Evolutionary conservation across 176 grass and related monocot species (phyloP), one percentile per base, ranked within the genome.

Genomic region (Oryza punctata): DNA sequence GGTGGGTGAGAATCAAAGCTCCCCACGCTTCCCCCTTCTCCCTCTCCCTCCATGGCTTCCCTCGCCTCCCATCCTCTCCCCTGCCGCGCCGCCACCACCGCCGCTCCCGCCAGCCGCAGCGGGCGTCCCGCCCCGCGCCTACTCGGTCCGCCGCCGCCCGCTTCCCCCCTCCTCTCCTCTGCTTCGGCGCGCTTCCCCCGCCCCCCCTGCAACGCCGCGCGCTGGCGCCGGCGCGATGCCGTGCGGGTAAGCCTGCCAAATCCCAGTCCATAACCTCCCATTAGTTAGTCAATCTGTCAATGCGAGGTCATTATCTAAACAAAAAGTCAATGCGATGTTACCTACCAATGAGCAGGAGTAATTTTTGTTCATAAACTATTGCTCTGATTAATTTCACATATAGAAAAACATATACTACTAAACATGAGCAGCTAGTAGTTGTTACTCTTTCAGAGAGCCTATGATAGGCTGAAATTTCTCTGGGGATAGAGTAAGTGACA

Each of bases 1-100:
- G 78, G 72, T 85, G 88, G 78, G 57, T 89, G 80, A 83, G 24
- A 24, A 8, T 13, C 14, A 5, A 15, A 60, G 5, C 24, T 30
- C 57, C 70, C 64, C n/a, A 27, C 4, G 18, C 38, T 46, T 46
- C 37, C 37, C 50, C 60, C 7, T 2, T 80, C 26, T 35, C 28
- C 10, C 27, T 57, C 27, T 14, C 40, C 47, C 47, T 15, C 46
- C 84, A 86, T 90, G 88, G 88, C 88, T 60, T 44, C 67, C 67
- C 44, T 82, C 67, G 83, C 67, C 27, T 73, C 79, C 27, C 73
- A n/a, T 78, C 33, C 74, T 10, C 73, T 83, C 29, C 45, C 73
- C 3, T 47, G 45, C 59, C 78, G 69, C 60, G 10, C 60, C 35
- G 3, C 28, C 3, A 15, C 60, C 13, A 37, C 59, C 63, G 4